Evolutionary conservation across 176 grass and related monocot genomes (phyloP).

Genomic region (Juncus effusus): DNA sequence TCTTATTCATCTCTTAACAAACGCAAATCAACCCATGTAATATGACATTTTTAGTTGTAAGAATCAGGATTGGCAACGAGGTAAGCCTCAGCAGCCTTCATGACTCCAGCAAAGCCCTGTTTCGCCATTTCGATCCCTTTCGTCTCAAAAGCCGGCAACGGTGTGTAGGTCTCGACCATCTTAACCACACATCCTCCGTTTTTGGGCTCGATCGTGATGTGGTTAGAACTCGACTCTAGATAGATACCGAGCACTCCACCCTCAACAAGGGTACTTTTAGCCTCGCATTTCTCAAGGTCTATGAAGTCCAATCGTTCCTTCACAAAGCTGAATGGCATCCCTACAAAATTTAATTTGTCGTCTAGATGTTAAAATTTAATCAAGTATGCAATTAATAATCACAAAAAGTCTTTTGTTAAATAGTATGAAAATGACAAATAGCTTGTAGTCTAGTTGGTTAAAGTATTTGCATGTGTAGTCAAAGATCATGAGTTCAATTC

Average conservation of each 20-base stretch:
- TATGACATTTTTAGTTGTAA: constrained; percentile 38
- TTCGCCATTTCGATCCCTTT: constrained; percentile 36
- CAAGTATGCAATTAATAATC: too few species aligned
- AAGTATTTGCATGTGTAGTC: too few species aligned
- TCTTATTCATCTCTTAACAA: too few species aligned
- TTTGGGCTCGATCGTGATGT: constrained; percentile 58
- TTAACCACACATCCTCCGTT: constrained; percentile 48
- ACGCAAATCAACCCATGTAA: background rate
- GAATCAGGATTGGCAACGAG: constrained; percentile 58
- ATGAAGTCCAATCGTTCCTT: constrained; percentile 62
- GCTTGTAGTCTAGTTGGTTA: too few species aligned
- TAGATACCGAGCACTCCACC: constrained; percentile 50
- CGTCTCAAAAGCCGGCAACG: constrained; percentile 34
- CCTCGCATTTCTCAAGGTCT: constrained; percentile 55
- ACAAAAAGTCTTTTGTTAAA: too few species aligned
- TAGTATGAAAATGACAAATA: too few species aligned
- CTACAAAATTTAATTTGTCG: constrained; percentile 22
- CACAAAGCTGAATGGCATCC: constrained; percentile 39
- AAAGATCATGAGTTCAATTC: too few species aligned
- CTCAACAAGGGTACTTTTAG: constrained; percentile 48
- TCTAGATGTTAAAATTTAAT: too few species aligned
- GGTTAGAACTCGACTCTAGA: constrained; percentile 34
- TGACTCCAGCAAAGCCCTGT: constrained; percentile 31
- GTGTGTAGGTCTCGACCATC: constrained; percentile 42
- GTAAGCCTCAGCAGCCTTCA: constrained; percentile 55